phyloP scores from a whole-genome alignment of 192 early-diverging fungal species.

The Pecoramyces ruminantium region DNA sequence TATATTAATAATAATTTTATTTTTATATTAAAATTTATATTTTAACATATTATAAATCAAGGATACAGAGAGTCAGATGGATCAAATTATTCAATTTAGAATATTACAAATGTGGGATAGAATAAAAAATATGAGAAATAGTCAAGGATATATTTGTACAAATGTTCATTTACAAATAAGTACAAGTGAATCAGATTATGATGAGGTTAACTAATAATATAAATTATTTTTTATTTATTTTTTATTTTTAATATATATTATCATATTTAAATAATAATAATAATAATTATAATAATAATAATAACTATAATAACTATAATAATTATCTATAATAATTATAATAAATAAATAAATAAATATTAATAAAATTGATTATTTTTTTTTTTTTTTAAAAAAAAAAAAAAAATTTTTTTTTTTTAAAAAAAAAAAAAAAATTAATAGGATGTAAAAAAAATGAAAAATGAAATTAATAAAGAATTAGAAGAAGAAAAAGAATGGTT shows the following conservation, averaged over 20 bases:
- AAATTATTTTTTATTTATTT: too few species aligned
- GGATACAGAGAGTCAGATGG: slow-evolving; percentile 23
- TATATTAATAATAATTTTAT: neutral
- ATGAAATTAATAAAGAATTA: neutral
- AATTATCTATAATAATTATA: too few species aligned
- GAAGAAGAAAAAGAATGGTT: neutral
- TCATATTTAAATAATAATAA: too few species aligned
- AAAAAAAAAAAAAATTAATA: too few species aligned
- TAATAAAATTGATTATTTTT: neutral
- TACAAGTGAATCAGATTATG: neutral
- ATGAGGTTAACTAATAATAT: neutral
- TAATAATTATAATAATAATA: too few species aligned
- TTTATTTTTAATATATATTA: too few species aligned
- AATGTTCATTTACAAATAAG: slow-evolving; percentile 8
- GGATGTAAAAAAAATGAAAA: neutral
- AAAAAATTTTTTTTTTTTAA: too few species aligned
- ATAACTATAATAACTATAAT: too few species aligned
- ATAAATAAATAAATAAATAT: too few species aligned
- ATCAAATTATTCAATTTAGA: slow-evolving; percentile 22
- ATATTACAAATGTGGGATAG: slow-evolving; percentile 24
- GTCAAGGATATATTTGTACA: slow-evolving; percentile 5
- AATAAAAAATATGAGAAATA: slow-evolving; percentile 13
- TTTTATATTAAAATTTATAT: neutral
- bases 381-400: neutral
- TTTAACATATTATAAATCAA: neutral